Evolutionary conservation across 1,284 basidiomycete genomes (phyloP).

Genomic region (Melampsora occidentalis): DNA sequence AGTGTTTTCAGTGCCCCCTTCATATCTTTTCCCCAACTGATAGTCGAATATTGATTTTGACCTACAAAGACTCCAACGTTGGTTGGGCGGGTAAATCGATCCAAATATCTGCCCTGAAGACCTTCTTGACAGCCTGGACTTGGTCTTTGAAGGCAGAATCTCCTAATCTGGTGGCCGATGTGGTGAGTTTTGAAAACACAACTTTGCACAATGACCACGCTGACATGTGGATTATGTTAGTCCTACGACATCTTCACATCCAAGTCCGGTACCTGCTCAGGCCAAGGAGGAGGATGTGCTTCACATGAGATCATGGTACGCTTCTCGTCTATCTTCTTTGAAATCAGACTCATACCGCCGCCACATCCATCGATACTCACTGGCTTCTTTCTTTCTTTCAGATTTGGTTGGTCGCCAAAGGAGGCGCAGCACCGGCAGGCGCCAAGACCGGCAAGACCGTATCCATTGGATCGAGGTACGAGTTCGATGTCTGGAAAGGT

Average conservation of each 20-base stretch:
- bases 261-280: neutral
- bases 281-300: conserved; percentile 12
- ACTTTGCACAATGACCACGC: neutral
- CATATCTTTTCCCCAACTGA: too few relatives aligned
- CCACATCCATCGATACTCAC: neutral
- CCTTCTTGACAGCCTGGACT: neutral
- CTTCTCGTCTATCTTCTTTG: neutral
- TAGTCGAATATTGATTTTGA: too few relatives aligned
- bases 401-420: conserved; percentile 1
- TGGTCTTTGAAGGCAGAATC: neutral
- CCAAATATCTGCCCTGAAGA: neutral
- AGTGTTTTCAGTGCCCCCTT: neutral
- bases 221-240: neutral
- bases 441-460: neutral
- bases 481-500: conserved; percentile 1
- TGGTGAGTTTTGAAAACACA: neutral
- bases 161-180: neutral
- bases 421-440: neutral
- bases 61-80: neutral
- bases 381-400: neutral
- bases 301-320: conserved; percentile 6
- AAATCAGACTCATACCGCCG: neutral
- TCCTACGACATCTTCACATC: conserved; percentile 8
- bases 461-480: neutral
- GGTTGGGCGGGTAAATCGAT: neutral